Evolutionary conservation across 768 basidiomycete genomes (phyloP).

Genomic region (Cytidiella melzeri): DNA sequence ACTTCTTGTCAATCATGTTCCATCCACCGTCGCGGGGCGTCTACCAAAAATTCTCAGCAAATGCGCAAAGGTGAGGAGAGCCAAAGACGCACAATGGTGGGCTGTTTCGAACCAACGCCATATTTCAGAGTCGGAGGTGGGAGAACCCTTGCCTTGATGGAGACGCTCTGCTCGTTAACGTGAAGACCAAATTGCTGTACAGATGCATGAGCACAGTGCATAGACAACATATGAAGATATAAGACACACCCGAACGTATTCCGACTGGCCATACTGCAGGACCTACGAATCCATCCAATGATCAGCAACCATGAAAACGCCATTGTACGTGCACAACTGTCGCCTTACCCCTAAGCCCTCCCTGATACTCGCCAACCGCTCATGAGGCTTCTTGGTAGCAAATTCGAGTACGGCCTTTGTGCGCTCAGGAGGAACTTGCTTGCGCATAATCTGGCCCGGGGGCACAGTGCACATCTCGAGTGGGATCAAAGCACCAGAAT

Average conservation of each 20-base stretch:
- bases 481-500: constrained; percentile 50
- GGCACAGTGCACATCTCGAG: constrained; percentile 61
- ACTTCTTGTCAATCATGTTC: constrained; percentile 79
- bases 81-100: constrained; percentile 44
- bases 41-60: constrained; percentile 27
- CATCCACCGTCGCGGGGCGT: constrained; percentile 62
- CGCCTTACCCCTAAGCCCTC: constrained; percentile 44
- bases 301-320: constrained; percentile 53
- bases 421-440: constrained; percentile 63
- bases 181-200: constrained; percentile 57
- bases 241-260: constrained; percentile 49
- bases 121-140: constrained; percentile 62
- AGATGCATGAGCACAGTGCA: neutral
- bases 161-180: constrained; percentile 41
- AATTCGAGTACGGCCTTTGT: constrained; percentile 59
- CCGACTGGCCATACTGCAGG: constrained; percentile 59
- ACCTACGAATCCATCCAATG: constrained; percentile 12
- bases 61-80: neutral
- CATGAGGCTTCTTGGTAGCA: constrained; percentile 55
- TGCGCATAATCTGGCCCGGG: constrained; percentile 64
- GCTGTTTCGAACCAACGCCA: constrained; percentile 48
- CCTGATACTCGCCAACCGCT: constrained; percentile 49
- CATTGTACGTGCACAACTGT: too few relatives aligned
- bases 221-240: neutral
- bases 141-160: constrained; percentile 59